Conservation (phyloP, 2,329 filamentous ascomycete genomes). For the Pseudogymnoascus sp. region DNA sequence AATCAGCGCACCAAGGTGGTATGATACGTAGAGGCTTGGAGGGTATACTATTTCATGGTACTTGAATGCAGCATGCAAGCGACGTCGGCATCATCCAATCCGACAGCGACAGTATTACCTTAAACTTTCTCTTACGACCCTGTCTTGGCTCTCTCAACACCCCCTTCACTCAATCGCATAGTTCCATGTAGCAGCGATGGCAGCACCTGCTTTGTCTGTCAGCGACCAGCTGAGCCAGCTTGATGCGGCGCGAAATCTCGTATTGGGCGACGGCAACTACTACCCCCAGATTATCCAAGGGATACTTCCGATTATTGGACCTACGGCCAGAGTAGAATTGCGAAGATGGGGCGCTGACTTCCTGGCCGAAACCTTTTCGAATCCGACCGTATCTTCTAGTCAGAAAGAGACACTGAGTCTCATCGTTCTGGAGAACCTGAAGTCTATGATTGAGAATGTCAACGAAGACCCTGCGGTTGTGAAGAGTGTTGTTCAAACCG, state of each 20-base stretch:
- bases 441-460: constrained; percentile 60
- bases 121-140: background rate
- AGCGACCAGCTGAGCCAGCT: constrained; percentile 79
- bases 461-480: constrained; percentile 72
- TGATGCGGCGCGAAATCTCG: constrained; percentile 81
- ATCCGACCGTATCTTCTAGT: constrained; percentile 67
- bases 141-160: background rate
- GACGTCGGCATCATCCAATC: background rate
- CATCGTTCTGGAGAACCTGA: constrained; percentile 69
- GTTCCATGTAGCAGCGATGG: constrained; percentile 35
- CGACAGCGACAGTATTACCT: background rate
- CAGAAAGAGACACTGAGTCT: constrained; percentile 76
- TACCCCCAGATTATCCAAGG: constrained; percentile 89
- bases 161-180: background rate
- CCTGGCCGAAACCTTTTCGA: constrained; percentile 89
- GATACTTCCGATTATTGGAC: constrained; percentile 83
- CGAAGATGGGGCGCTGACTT: constrained; percentile 96
- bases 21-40: constrained; percentile 1
- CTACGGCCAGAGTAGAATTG: constrained; percentile 66
- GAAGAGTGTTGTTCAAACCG: constrained; percentile 79
- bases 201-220: constrained; percentile 48
- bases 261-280: constrained; percentile 76
- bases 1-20: constrained; percentile 6
- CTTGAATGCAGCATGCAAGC: constrained; percentile 8
- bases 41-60: background rate